These are phyloP conservation scores for Chaetoscypha palmicola DNA, from an alignment of 2,329 filamentous ascomycete genomes.

Conservation along the genomic window DNA sequence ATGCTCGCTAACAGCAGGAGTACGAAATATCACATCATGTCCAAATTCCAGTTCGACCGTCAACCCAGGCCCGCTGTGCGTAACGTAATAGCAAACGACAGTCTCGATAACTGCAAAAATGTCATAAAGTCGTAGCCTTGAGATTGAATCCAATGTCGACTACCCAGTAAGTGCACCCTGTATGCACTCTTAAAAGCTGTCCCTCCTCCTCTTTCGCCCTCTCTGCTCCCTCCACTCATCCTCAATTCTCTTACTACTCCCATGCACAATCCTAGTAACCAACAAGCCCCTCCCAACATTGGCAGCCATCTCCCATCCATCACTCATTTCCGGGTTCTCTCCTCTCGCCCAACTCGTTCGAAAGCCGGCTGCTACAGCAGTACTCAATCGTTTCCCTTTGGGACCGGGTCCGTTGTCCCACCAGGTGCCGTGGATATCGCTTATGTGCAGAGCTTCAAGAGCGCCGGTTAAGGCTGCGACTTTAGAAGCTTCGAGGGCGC, in stretches of 20 bases:
- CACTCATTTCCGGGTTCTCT: neutral
- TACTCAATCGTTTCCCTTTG: conserved; percentile 16
- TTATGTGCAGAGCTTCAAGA: conserved; percentile 35
- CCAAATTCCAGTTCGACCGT: too few relatives aligned
- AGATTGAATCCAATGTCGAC: too few relatives aligned
- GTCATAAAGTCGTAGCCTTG: too few relatives aligned
- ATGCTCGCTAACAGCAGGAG: too few relatives aligned
- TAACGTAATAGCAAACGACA: too few relatives aligned
- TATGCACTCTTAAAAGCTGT: conserved; percentile 3
- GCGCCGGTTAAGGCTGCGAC: conserved; percentile 29
- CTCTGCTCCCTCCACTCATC: neutral
- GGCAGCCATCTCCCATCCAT: conserved; percentile 3
- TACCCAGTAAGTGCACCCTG: too few relatives aligned
- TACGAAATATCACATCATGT: too few relatives aligned
- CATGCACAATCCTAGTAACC: conserved; percentile 6
- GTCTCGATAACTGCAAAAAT: too few relatives aligned
- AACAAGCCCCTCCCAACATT: conserved; percentile 5
- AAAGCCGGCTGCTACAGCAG: conserved; percentile 11
- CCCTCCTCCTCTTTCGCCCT: neutral
- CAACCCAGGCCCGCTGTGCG: too few relatives aligned
- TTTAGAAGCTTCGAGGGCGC: conserved; percentile 23
- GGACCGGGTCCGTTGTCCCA: conserved; percentile 16
- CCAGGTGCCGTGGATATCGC: conserved; percentile 36
- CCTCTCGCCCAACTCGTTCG: conserved; percentile 6
- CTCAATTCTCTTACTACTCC: neutral